These are phyloP conservation scores for Gossypium herbaceum DNA, from an alignment of 345 rosid species.

Conservation along the genomic window DNA sequence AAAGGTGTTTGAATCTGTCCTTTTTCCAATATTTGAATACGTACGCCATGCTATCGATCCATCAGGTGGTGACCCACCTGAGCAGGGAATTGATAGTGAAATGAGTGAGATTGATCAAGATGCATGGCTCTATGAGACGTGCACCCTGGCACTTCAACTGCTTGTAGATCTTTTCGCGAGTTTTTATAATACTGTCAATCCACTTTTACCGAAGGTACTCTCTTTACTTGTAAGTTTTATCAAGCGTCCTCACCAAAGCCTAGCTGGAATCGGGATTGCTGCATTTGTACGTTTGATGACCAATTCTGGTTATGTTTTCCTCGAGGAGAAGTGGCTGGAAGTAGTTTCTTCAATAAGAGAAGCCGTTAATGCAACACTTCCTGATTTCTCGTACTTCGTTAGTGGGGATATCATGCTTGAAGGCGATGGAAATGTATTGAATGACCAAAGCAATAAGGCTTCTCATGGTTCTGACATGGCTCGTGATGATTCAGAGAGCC, in stretches of 20 bases:
- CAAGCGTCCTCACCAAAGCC: conserved; percentile 97
- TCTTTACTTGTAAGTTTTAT: conserved; percentile 85
- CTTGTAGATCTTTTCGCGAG: conserved; percentile 97
- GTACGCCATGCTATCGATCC: conserved; percentile 99
- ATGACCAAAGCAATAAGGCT: conserved; percentile 38
- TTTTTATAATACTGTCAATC: conserved; percentile 86
- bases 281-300: conserved; percentile 97
- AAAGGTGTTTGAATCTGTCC: conserved; percentile 79
- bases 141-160: conserved; percentile 91
- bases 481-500: conserved; percentile 48
- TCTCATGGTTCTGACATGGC: conserved; percentile 37
- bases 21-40: conserved; percentile 95
- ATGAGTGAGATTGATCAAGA: conserved; percentile 82
- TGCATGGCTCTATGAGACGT: conserved; percentile 98
- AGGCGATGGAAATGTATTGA: conserved; percentile 27
- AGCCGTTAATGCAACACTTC: conserved; percentile 77
- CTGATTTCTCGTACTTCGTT: conserved; percentile 68
- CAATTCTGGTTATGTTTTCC: conserved; percentile 79
- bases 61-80: conserved; percentile 62
- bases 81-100: conserved; percentile 53
- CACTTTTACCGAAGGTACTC: conserved; percentile 78
- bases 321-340: conserved; percentile 90
- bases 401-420: conserved; percentile 39
- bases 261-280: conserved; percentile 96
- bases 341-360: conserved; percentile 83